Evolutionary conservation across 225 moss, liverwort and hornwort species (phyloP), one percentile per base, ranked within the genome.

Genomic region (Polytrichum commune): DNA sequence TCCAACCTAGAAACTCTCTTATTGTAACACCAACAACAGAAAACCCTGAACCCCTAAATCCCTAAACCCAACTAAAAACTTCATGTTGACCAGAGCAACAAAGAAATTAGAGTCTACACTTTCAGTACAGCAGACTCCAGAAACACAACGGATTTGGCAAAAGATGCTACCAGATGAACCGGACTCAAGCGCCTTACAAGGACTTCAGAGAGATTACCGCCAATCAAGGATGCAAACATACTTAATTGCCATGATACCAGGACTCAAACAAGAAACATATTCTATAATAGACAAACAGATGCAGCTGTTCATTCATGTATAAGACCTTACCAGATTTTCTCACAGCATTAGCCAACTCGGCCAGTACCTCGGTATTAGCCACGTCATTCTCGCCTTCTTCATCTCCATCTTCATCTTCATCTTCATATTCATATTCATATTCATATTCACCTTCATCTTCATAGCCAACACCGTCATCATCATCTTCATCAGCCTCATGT

Each of bases 341-440:
- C 70, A 82, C 84, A 10, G 82, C 79, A 65, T 81, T 84, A 55
- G 81, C 84, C 73, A 88, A 65, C 61, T 70, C 70, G 1, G 65
- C 73, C 22, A 73, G 25, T 2, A 33, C 65, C 24, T 66, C 65
- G 32, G 70, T 79, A 63, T 77, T 77, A 55, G 75, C 84, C 28
- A 72, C 71, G 64, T 84, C 91, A 27, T 70, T 79, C 16, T 88
- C 81, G n/a, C 76, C 84, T 61, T 66, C 87, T 28, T 72, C 78
- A 60, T 85, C 90, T 8, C 85, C 86, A 38, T 81, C 80, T 28
- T 80, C 77, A 38, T 88, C 90, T 2, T 38, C 70, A 70, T 83
- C 89, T 26, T 69, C 77, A 13, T 88, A 70, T 22, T 73, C 84
- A 60, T 65, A 85, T 29, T 87, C 86, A 38, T 83, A 76, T 38